A percentile compares a stretch with the other conserved stretches of the same genome.
Evolutionary conservation across 805 yeast genomes (phyloP).

Genomic region (Starmerella gropengiesseri): DNA sequence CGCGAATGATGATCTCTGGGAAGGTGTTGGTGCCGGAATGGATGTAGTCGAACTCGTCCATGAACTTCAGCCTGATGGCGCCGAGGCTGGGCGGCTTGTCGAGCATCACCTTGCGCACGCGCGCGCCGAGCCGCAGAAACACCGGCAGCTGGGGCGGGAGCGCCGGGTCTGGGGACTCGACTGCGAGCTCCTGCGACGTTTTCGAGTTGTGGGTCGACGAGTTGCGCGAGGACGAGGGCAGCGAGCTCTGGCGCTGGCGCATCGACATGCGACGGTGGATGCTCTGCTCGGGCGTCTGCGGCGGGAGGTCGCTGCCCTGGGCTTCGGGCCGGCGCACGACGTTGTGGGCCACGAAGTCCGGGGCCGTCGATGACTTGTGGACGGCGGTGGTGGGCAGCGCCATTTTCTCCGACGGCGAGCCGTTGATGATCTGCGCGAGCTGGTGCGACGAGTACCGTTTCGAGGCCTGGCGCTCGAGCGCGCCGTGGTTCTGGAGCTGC

Average conservation of each 20-base stretch:
- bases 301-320: background rate
- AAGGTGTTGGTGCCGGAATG: constrained; percentile 54
- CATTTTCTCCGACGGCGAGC: constrained; percentile 15
- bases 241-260: constrained; percentile 3
- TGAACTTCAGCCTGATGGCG: constrained; percentile 50
- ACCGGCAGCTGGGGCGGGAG: constrained; percentile 16
- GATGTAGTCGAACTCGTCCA: constrained; percentile 77
- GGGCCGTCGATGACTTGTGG: constrained; percentile 18
- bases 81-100: constrained; percentile 21
- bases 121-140: constrained; percentile 29
- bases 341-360: constrained; percentile 22
- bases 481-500: constrained; percentile 71
- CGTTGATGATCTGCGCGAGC: constrained; percentile 49
- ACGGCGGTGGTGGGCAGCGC: constrained; percentile 21
- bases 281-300: constrained; percentile 8
- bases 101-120: constrained; percentile 21
- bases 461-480: constrained; percentile 83
- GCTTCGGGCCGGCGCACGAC: constrained; percentile 9
- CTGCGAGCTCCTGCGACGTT: background rate
- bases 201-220: background rate
- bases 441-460: constrained; percentile 91
- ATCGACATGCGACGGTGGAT: constrained; percentile 33
- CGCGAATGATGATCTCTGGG: constrained; percentile 70
- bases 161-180: background rate
- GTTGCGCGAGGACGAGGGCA: background rate